phyloP scores from a whole-genome alignment of 1,139 yeast species.

The Saccharomyces hybrid region DNA sequence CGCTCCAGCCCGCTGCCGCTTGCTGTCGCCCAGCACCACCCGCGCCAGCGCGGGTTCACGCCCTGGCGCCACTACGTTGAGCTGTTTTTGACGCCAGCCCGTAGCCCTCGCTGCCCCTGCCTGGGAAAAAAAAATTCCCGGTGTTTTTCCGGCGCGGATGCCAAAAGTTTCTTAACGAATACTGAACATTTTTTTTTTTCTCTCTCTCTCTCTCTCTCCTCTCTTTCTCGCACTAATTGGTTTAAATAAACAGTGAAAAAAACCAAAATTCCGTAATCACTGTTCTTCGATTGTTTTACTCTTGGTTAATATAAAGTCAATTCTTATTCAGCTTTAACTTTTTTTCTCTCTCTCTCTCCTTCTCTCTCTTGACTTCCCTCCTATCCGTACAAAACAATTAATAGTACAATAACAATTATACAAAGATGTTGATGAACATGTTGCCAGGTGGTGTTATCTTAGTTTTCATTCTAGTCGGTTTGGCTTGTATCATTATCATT shows the following conservation, averaged over 20 bases:
- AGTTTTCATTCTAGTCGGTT: conserved; percentile 42
- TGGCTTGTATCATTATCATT: conserved; percentile 37
- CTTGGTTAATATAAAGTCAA: not conserved
- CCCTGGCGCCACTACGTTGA: not conserved
- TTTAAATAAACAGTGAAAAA: not conserved
- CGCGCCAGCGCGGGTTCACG: not conserved
- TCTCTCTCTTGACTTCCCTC: not conserved
- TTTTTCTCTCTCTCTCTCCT: not conserved
- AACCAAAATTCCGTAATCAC: not conserved
- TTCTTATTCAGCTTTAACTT: not conserved
- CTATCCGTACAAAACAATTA: not conserved
- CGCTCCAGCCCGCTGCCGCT: not conserved
- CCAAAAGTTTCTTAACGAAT: not conserved
- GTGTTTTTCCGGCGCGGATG: not conserved
- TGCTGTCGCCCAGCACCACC: not conserved
- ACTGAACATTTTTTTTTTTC: not conserved
- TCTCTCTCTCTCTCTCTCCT: not conserved
- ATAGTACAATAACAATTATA: conserved; percentile 2
- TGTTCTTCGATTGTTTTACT: not conserved
- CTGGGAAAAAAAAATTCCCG: not conserved
- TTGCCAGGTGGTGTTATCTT: conserved; percentile 49
- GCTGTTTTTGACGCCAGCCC: not conserved
- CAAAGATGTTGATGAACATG: conserved; percentile 26
- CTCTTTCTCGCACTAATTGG: not conserved
- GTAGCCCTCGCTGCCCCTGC: not conserved